Base-by-base conservation (phyloP, 2,329 filamentous ascomycete species). In the Westerdykella sp. region DNA sequence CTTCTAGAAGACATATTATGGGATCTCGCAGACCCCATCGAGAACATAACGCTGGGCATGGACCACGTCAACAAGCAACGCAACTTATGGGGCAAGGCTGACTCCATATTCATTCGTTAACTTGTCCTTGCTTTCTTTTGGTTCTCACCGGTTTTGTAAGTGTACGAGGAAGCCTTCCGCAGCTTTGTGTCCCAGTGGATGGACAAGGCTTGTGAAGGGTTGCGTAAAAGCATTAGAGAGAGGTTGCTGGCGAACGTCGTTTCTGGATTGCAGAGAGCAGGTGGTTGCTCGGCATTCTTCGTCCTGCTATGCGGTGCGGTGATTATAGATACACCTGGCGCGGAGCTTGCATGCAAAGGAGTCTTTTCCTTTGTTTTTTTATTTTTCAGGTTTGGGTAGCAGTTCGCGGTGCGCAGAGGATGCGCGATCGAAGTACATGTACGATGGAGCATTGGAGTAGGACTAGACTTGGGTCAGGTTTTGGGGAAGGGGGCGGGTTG, bases 11-110 rank as follows among this genome's bases (percentile, higher is more conserved):
- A 75, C 21, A 59, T 74, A 21, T 53, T 74, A 2, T 69, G 65
- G 45, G 70, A 75, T 34, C 67, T 69, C 40, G 45, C 72, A 36
- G 57, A 47, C 32, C 40, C 51, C 14, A 56, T 63, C 13, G 57
- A 67, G 25, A 69, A 73, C 22, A 65, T 73, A 39, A 63, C 64
- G 34, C 63, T 73, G 32, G 73, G 78, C 14, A 69, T 83, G 42
- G 80, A 83, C 55, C 79, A 83, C 66, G 70, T 78, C 48, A 81
- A 81, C 69, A 80, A 81, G 61, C 73, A 71, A 46, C 70, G 77
- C 47, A 77, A 69, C 55, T 75, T 78, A 60, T 81, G 77, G 76
- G 73, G 69, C 54, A 74, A 76, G 57, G 73, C 78, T 40, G 80
- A 83, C 60, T 78, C 77, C 47, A 79, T 83, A 62, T 82, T 80